Base-by-base conservation (phyloP, 352 stramenopile species). In the Phytophthora chlamydospora region DNA sequence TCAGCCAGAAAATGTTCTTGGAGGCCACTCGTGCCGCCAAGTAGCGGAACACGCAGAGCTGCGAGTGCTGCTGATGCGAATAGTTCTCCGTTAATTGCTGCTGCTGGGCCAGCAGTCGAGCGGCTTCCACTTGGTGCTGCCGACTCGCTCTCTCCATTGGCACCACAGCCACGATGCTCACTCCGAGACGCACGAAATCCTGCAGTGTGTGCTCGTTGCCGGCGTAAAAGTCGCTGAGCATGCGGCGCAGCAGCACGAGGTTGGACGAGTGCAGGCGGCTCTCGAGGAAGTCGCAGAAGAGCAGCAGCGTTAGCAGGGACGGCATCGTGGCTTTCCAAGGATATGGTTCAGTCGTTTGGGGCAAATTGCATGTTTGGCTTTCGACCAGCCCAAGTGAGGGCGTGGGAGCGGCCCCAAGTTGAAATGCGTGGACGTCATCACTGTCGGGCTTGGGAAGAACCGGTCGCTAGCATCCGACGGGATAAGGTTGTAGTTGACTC, bases 221-320 rank as follows among this genome's bases (percentile, higher is more conserved):
- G 8, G 21, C 45, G 21, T 41, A 62, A 41, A 68, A 77, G 32
- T 80, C 72, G 24, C 14, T n/a, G 9, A 72, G 24, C 14, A 80
- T 66, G 34, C 57, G 64, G 33, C 65, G 60, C 33, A 80, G 39
- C 38, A 80, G 48, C 43, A 38, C 13, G 6, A 80, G 34, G 40
- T 48, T 80, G 36, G 48, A 48, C 35, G 64, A 77, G 21, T 62
- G 54, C 24, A 77, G 38, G 32, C 61, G 61, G 16, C 57, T 57
- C 60, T 77, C 68, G 13, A 80, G 56, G 48, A 68, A 80, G 19
- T 69, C 65, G 60, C 61, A 75, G 53, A 80, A 77, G 33, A 52
- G 38, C 41, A 73, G 42, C 46, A 69, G 45, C 21, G 1, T 52
- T 39, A 41, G 1, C 11, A 59, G 47, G 24, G 56, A 57, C 16